Percentiles rank a stretch among this genome's conserved stretches.
phyloP scores from a whole-genome alignment of 225 moss, liverwort and hornwort genomes.

The Neckera pumila region DNA sequence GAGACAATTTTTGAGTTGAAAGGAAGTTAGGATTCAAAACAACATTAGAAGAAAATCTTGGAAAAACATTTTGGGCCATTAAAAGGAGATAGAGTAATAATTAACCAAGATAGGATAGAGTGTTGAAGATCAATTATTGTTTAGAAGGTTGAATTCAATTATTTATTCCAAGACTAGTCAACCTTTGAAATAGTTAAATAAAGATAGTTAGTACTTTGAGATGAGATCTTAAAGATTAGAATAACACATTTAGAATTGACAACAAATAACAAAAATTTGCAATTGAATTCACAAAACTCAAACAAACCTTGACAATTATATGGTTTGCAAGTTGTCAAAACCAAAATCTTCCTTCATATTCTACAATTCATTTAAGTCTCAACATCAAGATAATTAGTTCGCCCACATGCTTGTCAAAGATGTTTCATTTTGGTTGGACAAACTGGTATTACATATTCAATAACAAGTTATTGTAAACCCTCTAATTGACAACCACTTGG shows the following conservation, averaged over 20 bases:
- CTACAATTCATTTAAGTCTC: not conserved
- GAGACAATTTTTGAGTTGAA: too few species aligned
- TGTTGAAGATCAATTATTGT: too few species aligned
- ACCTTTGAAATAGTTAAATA: too few species aligned
- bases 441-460: too few species aligned
- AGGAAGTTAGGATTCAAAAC: too few species aligned
- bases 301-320: rapidly evolving
- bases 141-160: too few species aligned
- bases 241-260: not conserved
- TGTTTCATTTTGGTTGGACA: not conserved
- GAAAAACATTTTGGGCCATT: too few species aligned
- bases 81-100: too few species aligned
- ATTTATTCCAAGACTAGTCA: too few species aligned
- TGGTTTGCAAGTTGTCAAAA: not conserved
- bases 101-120: too few species aligned
- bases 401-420: not conserved
- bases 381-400: not conserved
- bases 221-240: not conserved
- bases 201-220: not conserved
- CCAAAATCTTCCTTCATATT: too few species aligned
- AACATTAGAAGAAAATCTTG: too few species aligned
- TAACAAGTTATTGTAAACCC: not conserved
- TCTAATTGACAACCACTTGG: not conserved
- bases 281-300: not conserved
- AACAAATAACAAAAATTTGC: not conserved